These are phyloP conservation scores for Venturia aucupariae DNA, from an alignment of 2,329 filamentous ascomycete species.

Conservation along the genomic window DNA sequence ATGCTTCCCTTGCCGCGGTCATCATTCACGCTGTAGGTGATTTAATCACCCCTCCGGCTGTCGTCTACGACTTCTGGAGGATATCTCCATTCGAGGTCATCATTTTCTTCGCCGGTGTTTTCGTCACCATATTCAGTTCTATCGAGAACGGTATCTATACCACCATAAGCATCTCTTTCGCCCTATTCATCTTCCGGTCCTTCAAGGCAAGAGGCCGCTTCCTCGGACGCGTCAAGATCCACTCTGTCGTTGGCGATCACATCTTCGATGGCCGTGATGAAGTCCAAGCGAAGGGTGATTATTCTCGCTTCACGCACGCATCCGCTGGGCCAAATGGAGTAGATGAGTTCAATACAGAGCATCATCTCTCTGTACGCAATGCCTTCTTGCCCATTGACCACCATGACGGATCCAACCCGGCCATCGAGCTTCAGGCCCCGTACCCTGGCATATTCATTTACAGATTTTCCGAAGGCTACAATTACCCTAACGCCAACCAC, in stretches of 20 bases:
- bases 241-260: constrained; percentile 73
- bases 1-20: constrained; percentile 68
- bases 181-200: constrained; percentile 72
- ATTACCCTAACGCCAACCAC: constrained; percentile 87
- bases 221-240: constrained; percentile 72
- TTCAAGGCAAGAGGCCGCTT: constrained; percentile 76
- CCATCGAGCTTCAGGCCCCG: constrained; percentile 67
- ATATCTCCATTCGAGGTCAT: constrained; percentile 83
- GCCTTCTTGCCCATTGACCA: constrained; percentile 83
- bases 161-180: constrained; percentile 68
- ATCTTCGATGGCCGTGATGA: constrained; percentile 53
- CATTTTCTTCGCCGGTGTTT: constrained; percentile 87
- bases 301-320: neutral
- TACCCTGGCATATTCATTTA: constrained; percentile 95
- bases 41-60: constrained; percentile 82
- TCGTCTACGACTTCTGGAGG: constrained; percentile 89
- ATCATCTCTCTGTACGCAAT: constrained; percentile 50
- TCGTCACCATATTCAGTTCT: constrained; percentile 77
- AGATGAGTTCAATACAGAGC: constrained; percentile 16
- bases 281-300: constrained; percentile 17
- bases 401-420: constrained; percentile 82
- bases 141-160: constrained; percentile 93
- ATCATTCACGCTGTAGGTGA: constrained; percentile 96
- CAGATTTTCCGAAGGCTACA: constrained; percentile 89
- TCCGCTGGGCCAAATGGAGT: constrained; percentile 13